phyloP scores from a whole-genome alignment of 805 yeast genomes.

The Ogataea nonfermentans region DNA sequence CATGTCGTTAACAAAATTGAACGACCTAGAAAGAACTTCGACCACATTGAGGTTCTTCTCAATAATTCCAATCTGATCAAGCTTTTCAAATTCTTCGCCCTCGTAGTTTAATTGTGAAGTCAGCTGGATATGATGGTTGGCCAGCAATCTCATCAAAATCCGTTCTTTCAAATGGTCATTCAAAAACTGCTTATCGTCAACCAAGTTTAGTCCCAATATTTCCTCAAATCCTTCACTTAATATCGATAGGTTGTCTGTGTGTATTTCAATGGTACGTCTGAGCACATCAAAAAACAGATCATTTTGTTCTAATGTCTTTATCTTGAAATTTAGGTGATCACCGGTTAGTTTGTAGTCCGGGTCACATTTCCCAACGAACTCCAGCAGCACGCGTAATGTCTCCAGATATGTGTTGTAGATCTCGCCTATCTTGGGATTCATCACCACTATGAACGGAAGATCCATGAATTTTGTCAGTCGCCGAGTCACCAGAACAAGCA shows the following conservation, averaged over 20 bases:
- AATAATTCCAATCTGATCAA: slow-evolving; percentile 59
- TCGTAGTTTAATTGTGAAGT: slow-evolving; percentile 42
- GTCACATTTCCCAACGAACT: slow-evolving; percentile 31
- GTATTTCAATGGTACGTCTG: slow-evolving; percentile 62
- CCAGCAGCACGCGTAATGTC: slow-evolving; percentile 55
- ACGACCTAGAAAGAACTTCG: slow-evolving; percentile 59
- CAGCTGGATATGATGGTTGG: slow-evolving; percentile 78
- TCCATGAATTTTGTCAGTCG: slow-evolving; percentile 67
- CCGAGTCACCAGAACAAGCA: slow-evolving; percentile 64
- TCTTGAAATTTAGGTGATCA: slow-evolving; percentile 31
- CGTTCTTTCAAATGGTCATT: slow-evolving; percentile 79
- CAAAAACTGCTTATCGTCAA: slow-evolving; percentile 45
- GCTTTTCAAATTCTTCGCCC: slow-evolving; percentile 35
- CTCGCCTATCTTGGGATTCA: slow-evolving; percentile 83
- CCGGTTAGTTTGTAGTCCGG: slow-evolving; percentile 11
- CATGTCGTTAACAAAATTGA: slow-evolving; percentile 78
- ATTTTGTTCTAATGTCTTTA: slow-evolving; percentile 51
- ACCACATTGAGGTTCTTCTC: slow-evolving; percentile 66
- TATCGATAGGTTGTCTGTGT: slow-evolving; percentile 79
- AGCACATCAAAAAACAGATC: slow-evolving; percentile 51
- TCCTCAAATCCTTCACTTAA: slow-evolving; percentile 76
- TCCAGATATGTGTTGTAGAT: slow-evolving; percentile 71
- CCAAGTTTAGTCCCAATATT: slow-evolving; percentile 40
- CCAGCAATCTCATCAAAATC: slow-evolving; percentile 80
- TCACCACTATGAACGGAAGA: slow-evolving; percentile 78